These are phyloP conservation scores for Setaria italica DNA, from an alignment of 202 grass and related monocot genomes.

Conservation along the genomic window DNA sequence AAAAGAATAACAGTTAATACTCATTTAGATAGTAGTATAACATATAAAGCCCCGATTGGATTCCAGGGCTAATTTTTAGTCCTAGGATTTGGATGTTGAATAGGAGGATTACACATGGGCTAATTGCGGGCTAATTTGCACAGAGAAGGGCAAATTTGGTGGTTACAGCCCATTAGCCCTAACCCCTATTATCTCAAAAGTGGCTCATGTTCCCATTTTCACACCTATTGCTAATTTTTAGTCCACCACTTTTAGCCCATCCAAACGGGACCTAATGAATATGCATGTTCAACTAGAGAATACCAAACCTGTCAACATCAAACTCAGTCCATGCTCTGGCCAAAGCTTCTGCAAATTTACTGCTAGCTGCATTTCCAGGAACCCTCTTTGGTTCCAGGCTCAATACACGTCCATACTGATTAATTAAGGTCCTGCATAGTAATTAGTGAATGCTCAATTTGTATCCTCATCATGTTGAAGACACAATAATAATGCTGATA, in stretches of 20 bases:
- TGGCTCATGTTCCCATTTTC: too few relatives aligned
- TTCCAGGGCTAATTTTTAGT: too few relatives aligned
- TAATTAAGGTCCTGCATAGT: conserved; percentile 73
- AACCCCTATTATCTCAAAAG: too few relatives aligned
- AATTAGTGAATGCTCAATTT: conserved; percentile 18
- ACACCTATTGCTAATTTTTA: too few relatives aligned
- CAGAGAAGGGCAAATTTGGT: too few relatives aligned
- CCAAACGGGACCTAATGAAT: not conserved
- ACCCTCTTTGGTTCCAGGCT: conserved; percentile 73
- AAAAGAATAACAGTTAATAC: conserved; percentile 40
- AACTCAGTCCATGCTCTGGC: conserved; percentile 82
- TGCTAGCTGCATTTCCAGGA: conserved; percentile 75
- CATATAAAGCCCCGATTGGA: too few relatives aligned
- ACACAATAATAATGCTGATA: conserved; percentile 10
- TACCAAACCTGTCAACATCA: conserved; percentile 75
- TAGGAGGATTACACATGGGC: too few relatives aligned
- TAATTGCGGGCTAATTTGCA: too few relatives aligned
- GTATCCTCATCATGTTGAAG: conserved; percentile 5
- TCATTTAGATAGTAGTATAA: conserved; percentile 28
- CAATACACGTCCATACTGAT: conserved; percentile 64
- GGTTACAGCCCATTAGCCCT: too few relatives aligned
- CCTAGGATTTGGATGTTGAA: too few relatives aligned
- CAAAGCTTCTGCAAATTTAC: conserved; percentile 73
- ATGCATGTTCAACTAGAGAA: conserved; percentile 25
- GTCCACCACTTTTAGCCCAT: too few relatives aligned